Conservation (phyloP, 495 filamentous ascomycete genomes). For the Podospora fimiseda region DNA sequence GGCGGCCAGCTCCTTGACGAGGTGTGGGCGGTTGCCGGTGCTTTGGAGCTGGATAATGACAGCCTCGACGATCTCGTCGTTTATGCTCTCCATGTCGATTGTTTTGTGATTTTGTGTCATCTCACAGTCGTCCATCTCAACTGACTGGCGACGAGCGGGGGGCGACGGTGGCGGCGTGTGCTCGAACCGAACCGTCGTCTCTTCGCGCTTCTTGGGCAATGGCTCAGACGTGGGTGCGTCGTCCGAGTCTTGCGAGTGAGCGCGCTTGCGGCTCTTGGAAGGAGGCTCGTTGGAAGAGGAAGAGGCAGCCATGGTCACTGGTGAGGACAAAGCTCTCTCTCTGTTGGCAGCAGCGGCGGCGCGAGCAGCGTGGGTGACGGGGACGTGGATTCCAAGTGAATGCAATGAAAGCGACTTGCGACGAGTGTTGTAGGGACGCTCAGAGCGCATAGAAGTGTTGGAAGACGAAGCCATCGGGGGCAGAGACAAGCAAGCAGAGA, state of each 20-base stretch:
- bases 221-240: constrained; percentile 44
- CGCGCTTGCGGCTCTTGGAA: constrained; percentile 80
- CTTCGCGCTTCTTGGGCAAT: constrained; percentile 38
- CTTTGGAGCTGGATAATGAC: constrained; percentile 87
- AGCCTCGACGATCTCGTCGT: constrained; percentile 89
- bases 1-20: constrained; percentile 88
- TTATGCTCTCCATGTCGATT: constrained; percentile 83
- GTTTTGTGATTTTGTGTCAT: constrained; percentile 32
- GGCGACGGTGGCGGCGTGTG: constrained; percentile 87
- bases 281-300: constrained; percentile 59
- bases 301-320: constrained; percentile 24
- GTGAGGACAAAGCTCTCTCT: constrained; percentile 20
- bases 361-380: constrained; percentile 61
- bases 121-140: constrained; percentile 37
- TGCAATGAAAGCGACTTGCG: constrained; percentile 93
- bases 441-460: constrained; percentile 42
- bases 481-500: background rate
- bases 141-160: constrained; percentile 21
- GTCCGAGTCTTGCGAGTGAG: constrained; percentile 55
- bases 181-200: constrained; percentile 50
- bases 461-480: background rate
- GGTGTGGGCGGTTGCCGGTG: constrained; percentile 85
- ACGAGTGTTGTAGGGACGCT: constrained; percentile 87
- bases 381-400: constrained; percentile 87
- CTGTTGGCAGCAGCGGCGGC: constrained; percentile 28